These are phyloP conservation scores for Wickerhamiella occidentalis DNA, from an alignment of 805 yeast genomes.

Conservation along the genomic window DNA sequence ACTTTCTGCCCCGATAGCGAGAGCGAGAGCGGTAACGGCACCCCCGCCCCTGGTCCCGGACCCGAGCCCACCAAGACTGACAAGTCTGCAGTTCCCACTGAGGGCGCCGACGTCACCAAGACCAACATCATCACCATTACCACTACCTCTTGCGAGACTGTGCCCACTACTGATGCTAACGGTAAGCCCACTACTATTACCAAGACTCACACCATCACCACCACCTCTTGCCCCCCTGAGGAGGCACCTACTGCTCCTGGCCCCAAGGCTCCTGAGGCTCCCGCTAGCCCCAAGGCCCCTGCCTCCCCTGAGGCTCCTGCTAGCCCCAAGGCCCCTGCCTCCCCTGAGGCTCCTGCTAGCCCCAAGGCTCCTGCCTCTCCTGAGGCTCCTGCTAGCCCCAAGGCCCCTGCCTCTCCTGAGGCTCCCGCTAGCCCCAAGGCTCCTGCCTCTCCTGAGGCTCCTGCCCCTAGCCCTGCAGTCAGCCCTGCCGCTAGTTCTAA, in stretches of 20 bases:
- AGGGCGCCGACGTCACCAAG: neutral
- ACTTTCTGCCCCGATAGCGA: conserved; percentile 1
- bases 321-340: neutral
- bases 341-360: too few species aligned
- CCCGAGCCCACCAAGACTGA: neutral
- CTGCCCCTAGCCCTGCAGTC: too few species aligned
- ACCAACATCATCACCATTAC: neutral
- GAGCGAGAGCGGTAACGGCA: neutral
- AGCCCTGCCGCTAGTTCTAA: too few species aligned
- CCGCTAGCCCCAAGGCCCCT: neutral
- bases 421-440: neutral
- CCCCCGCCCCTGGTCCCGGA: neutral
- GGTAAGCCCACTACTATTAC: conserved; percentile 2
- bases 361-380: neutral
- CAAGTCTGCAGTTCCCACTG: neutral
- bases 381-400: neutral
- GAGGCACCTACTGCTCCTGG: neutral
- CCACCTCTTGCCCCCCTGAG: conserved; percentile 6
- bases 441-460: neutral
- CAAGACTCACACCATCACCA: conserved; percentile 1
- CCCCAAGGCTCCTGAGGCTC: neutral
- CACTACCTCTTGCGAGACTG: neutral
- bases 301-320: neutral
- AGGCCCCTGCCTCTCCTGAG: neutral
- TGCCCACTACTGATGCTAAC: neutral